phyloP scores from a whole-genome alignment of 768 basidiomycete genomes.

The Kwoniella newhampshirensis region DNA sequence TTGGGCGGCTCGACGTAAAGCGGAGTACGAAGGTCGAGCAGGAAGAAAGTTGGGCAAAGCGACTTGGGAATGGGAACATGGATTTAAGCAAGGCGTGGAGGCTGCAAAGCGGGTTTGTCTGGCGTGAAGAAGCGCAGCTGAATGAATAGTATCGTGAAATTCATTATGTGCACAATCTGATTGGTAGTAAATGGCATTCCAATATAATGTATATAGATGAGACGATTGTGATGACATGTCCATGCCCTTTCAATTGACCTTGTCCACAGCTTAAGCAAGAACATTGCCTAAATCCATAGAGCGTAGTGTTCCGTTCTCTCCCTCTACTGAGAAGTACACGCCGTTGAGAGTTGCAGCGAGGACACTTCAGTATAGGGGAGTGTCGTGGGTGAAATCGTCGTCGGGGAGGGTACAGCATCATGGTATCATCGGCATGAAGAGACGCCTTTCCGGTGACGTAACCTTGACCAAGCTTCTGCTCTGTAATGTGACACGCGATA shows the following conservation, averaged over 20 bases:
- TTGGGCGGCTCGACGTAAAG: constrained; percentile 60
- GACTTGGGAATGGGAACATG: constrained; percentile 65
- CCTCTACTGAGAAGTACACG: constrained; percentile 31
- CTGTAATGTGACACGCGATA: no score
- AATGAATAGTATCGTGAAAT: background rate
- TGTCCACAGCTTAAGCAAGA: constrained; percentile 26
- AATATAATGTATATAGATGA: no score
- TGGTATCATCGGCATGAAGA: no score
- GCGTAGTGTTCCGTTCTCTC: constrained; percentile 29
- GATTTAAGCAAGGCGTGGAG: constrained; percentile 61
- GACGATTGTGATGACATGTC: constrained; percentile 7
- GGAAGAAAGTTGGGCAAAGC: constrained; percentile 53
- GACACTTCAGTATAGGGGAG: constrained; percentile 40
- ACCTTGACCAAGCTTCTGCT: no score
- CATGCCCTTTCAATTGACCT: constrained; percentile 39
- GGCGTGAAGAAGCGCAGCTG: constrained; percentile 1
- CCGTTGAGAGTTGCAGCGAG: constrained; percentile 19
- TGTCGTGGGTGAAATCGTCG: no score
- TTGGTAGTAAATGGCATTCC: no score
- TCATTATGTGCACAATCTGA: background rate
- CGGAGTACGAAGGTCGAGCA: constrained; percentile 57
- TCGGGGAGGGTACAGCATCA: no score
- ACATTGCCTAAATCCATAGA: constrained; percentile 42
- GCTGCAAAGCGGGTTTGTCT: constrained; percentile 23
- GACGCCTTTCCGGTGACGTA: no score